A percentile compares a stretch with the other conserved stretches of the same genome.
phyloP scores from a whole-genome alignment of 306 rosid genomes.

The Prunus mongolica region DNA sequence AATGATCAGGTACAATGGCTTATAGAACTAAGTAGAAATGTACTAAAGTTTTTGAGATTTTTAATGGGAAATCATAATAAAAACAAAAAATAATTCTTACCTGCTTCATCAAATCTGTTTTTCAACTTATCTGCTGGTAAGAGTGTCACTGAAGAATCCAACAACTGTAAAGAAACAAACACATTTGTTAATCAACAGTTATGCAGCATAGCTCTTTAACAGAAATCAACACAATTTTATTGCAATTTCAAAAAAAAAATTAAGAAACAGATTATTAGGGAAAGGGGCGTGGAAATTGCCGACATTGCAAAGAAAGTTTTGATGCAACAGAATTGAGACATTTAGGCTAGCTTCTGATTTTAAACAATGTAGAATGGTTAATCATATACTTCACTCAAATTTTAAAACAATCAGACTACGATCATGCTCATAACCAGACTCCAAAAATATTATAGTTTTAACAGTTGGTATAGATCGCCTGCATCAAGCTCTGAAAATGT shows the following conservation, averaged over 20 bases:
- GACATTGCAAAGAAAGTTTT: neutral
- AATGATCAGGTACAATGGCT: neutral
- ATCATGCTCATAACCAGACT: neutral
- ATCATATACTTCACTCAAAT: neutral
- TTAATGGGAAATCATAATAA: neutral
- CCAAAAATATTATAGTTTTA: neutral
- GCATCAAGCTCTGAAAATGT: neutral
- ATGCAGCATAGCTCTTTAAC: neutral
- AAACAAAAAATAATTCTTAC: conserved; percentile 21
- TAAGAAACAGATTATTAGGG: neutral
- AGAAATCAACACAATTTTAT: neutral
- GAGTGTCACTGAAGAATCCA: conserved; percentile 73
- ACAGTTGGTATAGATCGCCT: neutral
- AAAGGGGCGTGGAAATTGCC: neutral
- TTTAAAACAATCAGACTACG: neutral
- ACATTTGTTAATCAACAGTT: neutral
- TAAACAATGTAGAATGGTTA: neutral
- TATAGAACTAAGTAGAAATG: neutral
- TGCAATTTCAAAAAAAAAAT: neutral
- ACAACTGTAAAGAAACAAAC: conserved; percentile 43
- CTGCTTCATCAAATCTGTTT: conserved; percentile 66
- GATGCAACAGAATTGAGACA: neutral
- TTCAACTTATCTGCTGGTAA: conserved; percentile 67
- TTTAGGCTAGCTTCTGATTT: neutral
- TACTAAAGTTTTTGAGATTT: neutral